phyloP scores from a whole-genome alignment of 257 asterid genomes.

The Salvia hispanica region DNA sequence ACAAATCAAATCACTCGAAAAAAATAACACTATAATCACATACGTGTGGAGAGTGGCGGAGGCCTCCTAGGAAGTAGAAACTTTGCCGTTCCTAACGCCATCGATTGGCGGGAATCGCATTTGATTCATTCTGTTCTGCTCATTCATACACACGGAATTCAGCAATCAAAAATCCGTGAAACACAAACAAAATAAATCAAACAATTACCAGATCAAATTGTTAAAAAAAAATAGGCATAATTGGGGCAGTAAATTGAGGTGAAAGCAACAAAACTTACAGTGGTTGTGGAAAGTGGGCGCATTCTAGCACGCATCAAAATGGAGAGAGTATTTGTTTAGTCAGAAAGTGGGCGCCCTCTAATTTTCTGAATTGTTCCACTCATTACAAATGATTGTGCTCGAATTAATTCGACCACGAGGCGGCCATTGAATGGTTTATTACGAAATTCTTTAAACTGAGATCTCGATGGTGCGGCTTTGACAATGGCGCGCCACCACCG shows the following conservation, averaged over 20 bases:
- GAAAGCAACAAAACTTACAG: conserved; percentile 42
- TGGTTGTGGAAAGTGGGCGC: conserved; percentile 61
- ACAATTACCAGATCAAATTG: background rate
- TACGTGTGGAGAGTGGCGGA: conserved; percentile 47
- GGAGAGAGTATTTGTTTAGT: conserved; percentile 40
- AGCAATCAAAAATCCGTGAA: too few relatives aligned
- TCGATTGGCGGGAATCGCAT: conserved; percentile 51
- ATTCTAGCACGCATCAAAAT: conserved; percentile 79
- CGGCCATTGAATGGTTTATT: too few relatives aligned
- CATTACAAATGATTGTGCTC: too few relatives aligned
- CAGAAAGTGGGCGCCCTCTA: background rate
- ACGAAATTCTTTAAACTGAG: too few relatives aligned
- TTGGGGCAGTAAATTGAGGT: conserved; percentile 10
- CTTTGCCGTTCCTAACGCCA: conserved; percentile 22
- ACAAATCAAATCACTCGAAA: background rate
- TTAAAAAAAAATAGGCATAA: background rate
- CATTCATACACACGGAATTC: too few relatives aligned
- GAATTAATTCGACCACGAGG: too few relatives aligned
- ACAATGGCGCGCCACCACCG: too few relatives aligned
- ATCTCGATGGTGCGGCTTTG: too few relatives aligned
- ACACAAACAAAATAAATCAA: background rate
- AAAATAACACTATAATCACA: background rate
- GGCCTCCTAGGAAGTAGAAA: conserved; percentile 41
- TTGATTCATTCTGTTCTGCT: conserved; percentile 54
- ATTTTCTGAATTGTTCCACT: too few relatives aligned